phyloP scores from a whole-genome alignment of 2,329 filamentous ascomycete species.

The Xylariomycetidae sp. region DNA sequence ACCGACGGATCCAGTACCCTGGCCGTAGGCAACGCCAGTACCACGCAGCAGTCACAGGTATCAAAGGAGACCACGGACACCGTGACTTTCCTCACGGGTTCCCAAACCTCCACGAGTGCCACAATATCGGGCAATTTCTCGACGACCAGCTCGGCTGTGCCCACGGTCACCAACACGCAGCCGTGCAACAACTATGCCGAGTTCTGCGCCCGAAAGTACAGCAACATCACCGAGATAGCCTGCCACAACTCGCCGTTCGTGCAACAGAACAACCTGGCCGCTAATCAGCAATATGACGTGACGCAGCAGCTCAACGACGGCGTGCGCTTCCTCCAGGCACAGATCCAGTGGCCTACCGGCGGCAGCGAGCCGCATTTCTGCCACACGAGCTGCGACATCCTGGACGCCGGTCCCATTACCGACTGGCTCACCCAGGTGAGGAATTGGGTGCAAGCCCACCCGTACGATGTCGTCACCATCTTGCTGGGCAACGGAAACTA shows the following conservation, averaged over 20 bases:
- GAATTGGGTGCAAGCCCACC: slow-evolving; percentile 69
- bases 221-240: slow-evolving; percentile 74
- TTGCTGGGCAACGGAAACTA: slow-evolving; percentile 81
- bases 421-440: slow-evolving; percentile 66
- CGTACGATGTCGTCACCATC: slow-evolving; percentile 84
- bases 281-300: slow-evolving; percentile 69
- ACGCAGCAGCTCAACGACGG: slow-evolving; percentile 73
- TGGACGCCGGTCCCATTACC: slow-evolving; percentile 75
- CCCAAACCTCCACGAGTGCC: slow-evolving; percentile 38
- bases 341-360: slow-evolving; percentile 55
- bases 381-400: slow-evolving; percentile 76
- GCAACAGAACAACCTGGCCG: slow-evolving; percentile 62
- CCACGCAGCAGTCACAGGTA: slow-evolving; percentile 24
- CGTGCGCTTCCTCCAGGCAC: slow-evolving; percentile 58
- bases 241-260: slow-evolving; percentile 82
- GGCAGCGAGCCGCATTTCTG: slow-evolving; percentile 65
- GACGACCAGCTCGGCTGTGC: slow-evolving; percentile 37
- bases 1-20: slow-evolving; percentile 22
- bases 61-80: slow-evolving; percentile 16
- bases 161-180: slow-evolving; percentile 61
- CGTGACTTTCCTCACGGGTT: slow-evolving; percentile 41
- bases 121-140: slow-evolving; percentile 36
- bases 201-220: slow-evolving; percentile 71
- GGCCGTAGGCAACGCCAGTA: slow-evolving; percentile 28
- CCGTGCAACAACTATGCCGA: slow-evolving; percentile 77